These are phyloP conservation scores for Niebla homalea DNA, from an alignment of 495 filamentous ascomycete species.

Conservation along the genomic window DNA sequence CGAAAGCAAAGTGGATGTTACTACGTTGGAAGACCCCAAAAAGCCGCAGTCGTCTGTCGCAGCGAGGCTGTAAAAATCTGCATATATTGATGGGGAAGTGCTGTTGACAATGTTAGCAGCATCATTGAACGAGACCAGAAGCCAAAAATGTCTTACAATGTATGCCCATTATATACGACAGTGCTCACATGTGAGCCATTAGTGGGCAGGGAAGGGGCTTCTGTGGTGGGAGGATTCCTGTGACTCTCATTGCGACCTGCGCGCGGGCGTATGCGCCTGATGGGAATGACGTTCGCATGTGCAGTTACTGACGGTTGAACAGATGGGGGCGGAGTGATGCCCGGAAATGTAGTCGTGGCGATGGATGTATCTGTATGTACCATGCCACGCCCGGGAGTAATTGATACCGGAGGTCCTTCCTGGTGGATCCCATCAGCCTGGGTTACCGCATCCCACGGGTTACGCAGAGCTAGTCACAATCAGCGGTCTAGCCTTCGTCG, in stretches of 20 bases:
- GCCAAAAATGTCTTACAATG: neutral
- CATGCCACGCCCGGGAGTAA: too few relatives aligned
- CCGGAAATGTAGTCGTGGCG: neutral
- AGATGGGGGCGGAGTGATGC: neutral
- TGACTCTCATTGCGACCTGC: too few relatives aligned
- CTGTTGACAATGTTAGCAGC: neutral
- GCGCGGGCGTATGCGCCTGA: neutral
- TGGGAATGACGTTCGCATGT: neutral
- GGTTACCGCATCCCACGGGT: neutral
- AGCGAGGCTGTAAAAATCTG: conserved; percentile 11
- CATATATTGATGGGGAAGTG: conserved; percentile 5
- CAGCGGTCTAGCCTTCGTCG: neutral
- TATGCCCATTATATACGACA: conserved; percentile 1
- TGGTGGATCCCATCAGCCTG: neutral
- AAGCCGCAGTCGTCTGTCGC: conserved; percentile 3
- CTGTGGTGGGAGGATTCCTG: too few relatives aligned
- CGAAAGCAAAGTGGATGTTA: conserved; percentile 1
- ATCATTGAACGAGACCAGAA: neutral
- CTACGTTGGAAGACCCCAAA: neutral
- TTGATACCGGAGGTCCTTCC: too few relatives aligned
- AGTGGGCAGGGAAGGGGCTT: neutral
- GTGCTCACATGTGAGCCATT: neutral
- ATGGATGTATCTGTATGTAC: too few relatives aligned
- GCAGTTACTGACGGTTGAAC: neutral
- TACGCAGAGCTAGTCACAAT: neutral